Base-by-base conservation (phyloP, 306 rosid genomes). In the Lithocarpus polystachyus region DNA sequence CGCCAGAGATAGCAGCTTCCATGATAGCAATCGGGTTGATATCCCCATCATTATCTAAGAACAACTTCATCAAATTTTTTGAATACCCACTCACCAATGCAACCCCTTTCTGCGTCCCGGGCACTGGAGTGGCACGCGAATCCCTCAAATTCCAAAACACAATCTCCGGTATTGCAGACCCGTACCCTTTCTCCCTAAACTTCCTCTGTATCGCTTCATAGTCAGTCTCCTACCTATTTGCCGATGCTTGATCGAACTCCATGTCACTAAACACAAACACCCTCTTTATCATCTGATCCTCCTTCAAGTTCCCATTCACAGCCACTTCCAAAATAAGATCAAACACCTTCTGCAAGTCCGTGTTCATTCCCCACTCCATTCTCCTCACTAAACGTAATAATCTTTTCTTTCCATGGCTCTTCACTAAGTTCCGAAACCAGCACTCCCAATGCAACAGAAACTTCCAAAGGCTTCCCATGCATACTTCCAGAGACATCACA, bases 81-180 rank as follows among this genome's bases (percentile, higher is more conserved):
- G 97, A 92, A 43, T 84, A 92, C 35, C 93, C 97, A 68, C 94
- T 87, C 2, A 92, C 87, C 33, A 90, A 69, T 0, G 94, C 94
- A 72, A 92, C 97, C 26, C 97, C 97, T 28, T 82, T 78, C 81
- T 86, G 89, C 8, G 76, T 79, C 5, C 79, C 28, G 0, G 81
- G 79, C 76, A 88, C 94, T 0, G 92, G 94, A 5, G 90, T 88
- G 1, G 92, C 84, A 65, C 6, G 29, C 0, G 92, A 92, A 65
- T 92, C 67, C 56, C 91, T 88, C 76, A 89, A 83, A 69, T 89
- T 31, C 35, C 35, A 31, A 31, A 31, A 31, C 35, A 31, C 35
- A 31, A 31, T 31, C 35, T 31, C 35, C 35, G 35, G 35, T 31
- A 31, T 31, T 31, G 35, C 35, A 31, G 35, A 31, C 5, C 35